Conservation (phyloP, 1,284 basidiomycete genomes). For the Cryptococcus hybrid region DNA sequence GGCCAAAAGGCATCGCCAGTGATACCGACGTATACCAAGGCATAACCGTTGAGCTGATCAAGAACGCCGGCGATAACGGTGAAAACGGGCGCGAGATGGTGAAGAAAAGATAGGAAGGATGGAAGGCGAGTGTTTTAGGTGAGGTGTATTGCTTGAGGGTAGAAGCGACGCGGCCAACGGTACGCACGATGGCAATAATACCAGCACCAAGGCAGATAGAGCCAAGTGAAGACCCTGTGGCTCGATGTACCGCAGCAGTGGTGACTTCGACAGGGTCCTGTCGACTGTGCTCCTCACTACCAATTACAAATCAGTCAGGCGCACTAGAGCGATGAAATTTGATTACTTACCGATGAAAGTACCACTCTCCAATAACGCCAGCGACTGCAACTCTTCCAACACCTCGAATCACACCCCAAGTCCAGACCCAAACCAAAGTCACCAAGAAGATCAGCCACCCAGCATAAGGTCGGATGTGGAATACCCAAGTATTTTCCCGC, state of each 20-base stretch:
- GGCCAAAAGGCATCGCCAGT: constrained; percentile 81
- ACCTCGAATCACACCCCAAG: constrained; percentile 82
- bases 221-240: constrained; percentile 77
- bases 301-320: constrained; percentile 45
- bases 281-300: constrained; percentile 51
- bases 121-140: constrained; percentile 37
- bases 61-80: constrained; percentile 59
- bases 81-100: constrained; percentile 46
- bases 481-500: constrained; percentile 56
- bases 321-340: background rate
- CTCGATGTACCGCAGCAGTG: constrained; percentile 72
- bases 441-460: constrained; percentile 74
- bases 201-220: constrained; percentile 72
- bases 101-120: constrained; percentile 18
- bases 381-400: constrained; percentile 73
- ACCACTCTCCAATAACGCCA: constrained; percentile 87
- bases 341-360: constrained; percentile 69
- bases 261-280: constrained; percentile 60
- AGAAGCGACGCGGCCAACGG: constrained; percentile 39
- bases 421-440: constrained; percentile 79
- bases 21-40: constrained; percentile 78
- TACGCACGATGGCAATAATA: constrained; percentile 66
- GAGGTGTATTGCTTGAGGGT: constrained; percentile 37
- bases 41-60: constrained; percentile 74
- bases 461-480: constrained; percentile 75